These are phyloP conservation scores for Sergeia podlipaevii DNA, from an alignment of 208 protist genomes.

Conservation along the genomic window DNA sequence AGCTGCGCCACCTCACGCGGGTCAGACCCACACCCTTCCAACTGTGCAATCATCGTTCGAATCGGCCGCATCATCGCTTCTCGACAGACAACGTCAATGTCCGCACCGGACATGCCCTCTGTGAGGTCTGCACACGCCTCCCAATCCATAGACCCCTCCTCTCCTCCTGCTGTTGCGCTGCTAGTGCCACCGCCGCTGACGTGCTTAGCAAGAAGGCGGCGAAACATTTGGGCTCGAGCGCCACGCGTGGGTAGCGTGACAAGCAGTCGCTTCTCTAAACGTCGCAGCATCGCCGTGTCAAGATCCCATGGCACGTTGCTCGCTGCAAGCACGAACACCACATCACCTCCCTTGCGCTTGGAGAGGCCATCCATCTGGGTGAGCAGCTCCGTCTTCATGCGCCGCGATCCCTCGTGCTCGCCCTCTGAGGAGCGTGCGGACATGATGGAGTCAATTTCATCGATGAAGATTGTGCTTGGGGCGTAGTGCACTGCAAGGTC, in stretches of 20 bases:
- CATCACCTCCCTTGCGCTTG: slow-evolving; percentile 64
- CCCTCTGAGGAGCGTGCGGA: slow-evolving; percentile 92
- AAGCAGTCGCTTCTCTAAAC: slow-evolving; percentile 90
- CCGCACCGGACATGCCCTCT: slow-evolving; percentile 87
- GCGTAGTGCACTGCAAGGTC: slow-evolving; percentile 91
- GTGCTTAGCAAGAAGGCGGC: slow-evolving; percentile 33
- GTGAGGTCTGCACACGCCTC: slow-evolving; percentile 52
- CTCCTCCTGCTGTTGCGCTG: neutral
- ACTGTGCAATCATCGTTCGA: slow-evolving; percentile 79
- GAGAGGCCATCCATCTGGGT: slow-evolving; percentile 92
- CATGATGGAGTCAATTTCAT: slow-evolving; percentile 99
- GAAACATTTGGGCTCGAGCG: slow-evolving; percentile 71
- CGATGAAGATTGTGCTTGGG: slow-evolving; percentile 99
- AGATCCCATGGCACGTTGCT: slow-evolving; percentile 94
- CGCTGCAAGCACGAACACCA: slow-evolving; percentile 92
- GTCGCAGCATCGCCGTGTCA: slow-evolving; percentile 90
- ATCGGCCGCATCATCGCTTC: slow-evolving; percentile 92
- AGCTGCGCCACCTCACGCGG: slow-evolving; percentile 17
- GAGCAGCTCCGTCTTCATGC: slow-evolving; percentile 94
- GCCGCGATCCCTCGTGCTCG: slow-evolving; percentile 89
- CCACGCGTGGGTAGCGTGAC: slow-evolving; percentile 78
- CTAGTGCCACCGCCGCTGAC: slow-evolving; percentile 6
- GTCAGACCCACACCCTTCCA: slow-evolving; percentile 36
- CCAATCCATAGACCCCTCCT: slow-evolving; percentile 40
- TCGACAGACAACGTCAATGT: slow-evolving; percentile 89